These are phyloP conservation scores for Austroboletus novae-zelandiae DNA, from an alignment of 1,284 basidiomycete species.

Conservation along the genomic window DNA sequence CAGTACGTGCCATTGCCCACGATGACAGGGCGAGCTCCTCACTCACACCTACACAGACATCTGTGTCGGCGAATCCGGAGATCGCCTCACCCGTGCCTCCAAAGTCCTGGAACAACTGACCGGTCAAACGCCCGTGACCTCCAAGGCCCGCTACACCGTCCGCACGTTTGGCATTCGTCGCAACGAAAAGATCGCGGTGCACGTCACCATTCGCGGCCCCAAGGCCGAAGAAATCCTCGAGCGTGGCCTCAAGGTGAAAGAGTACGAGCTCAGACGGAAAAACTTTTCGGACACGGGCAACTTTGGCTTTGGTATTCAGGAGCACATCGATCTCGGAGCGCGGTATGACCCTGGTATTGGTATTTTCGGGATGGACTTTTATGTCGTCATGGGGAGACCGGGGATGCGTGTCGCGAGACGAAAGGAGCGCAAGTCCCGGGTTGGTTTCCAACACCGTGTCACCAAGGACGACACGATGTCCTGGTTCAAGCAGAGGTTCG, in stretches of 20 bases:
- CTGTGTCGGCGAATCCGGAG: constrained; percentile 99
- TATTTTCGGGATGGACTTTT: constrained; percentile 99
- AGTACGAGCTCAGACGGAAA: constrained; percentile 91
- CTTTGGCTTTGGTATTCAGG: constrained; percentile 98
- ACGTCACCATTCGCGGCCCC: constrained; percentile 99
- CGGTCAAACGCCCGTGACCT: constrained; percentile 98
- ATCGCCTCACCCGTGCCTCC: constrained; percentile 97
- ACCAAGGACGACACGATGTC: constrained; percentile 92
- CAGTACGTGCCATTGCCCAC: constrained; percentile 62
- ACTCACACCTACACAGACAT: constrained; percentile 68
- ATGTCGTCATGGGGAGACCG: constrained; percentile 96
- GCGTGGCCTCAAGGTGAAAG: constrained; percentile 99
- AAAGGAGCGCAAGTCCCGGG: constrained; percentile 85
- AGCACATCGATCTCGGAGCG: constrained; percentile 99
- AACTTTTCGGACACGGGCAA: constrained; percentile 99
- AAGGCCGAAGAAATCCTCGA: constrained; percentile 99
- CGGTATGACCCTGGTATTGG: constrained; percentile 96
- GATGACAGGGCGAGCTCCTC: not conserved
- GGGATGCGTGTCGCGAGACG: constrained; percentile 91
- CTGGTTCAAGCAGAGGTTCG: constrained; percentile 99
- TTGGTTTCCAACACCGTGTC: constrained; percentile 88
- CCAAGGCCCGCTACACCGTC: constrained; percentile 99
- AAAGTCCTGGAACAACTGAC: constrained; percentile 99
- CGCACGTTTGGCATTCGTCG: constrained; percentile 99
- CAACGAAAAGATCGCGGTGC: constrained; percentile 99